These are phyloP conservation scores for Candida sonorensis DNA, from an alignment of 805 yeast species.

Conservation along the genomic window DNA sequence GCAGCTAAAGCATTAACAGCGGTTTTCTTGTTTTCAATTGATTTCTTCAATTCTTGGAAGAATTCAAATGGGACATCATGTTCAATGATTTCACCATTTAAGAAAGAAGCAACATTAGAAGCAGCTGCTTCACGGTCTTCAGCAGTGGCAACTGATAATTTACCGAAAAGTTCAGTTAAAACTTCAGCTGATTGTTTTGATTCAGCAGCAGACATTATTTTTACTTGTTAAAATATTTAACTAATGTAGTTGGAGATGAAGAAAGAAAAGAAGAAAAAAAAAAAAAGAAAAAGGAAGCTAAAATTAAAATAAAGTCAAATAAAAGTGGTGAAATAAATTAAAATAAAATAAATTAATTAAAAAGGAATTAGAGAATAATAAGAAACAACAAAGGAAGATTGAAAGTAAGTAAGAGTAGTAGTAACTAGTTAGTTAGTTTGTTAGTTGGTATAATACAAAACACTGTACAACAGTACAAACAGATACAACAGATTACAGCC, in stretches of 20 bases:
- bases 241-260: too few relatives aligned
- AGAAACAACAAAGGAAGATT: too few relatives aligned
- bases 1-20: conserved; percentile 81
- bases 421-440: too few relatives aligned
- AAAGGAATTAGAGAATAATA: background rate
- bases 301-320: background rate
- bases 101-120: conserved; percentile 81
- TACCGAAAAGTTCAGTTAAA: conserved; percentile 87
- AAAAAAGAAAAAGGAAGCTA: background rate
- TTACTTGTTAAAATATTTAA: too few relatives aligned
- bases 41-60: conserved; percentile 68
- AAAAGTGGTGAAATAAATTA: background rate
- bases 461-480: too few relatives aligned
- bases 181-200: conserved; percentile 66
- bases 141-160: conserved; percentile 80
- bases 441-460: too few relatives aligned
- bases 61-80: conserved; percentile 94
- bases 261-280: background rate
- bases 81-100: conserved; percentile 95
- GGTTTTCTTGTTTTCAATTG: conserved; percentile 78
- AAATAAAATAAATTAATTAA: background rate
- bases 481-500: too few relatives aligned
- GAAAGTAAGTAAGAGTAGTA: too few relatives aligned
- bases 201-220: conserved; percentile 33
- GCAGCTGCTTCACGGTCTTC: conserved; percentile 85